phyloP scores from a whole-genome alignment of 2,329 filamentous ascomycete species.

The Zymoseptoria brevis region DNA sequence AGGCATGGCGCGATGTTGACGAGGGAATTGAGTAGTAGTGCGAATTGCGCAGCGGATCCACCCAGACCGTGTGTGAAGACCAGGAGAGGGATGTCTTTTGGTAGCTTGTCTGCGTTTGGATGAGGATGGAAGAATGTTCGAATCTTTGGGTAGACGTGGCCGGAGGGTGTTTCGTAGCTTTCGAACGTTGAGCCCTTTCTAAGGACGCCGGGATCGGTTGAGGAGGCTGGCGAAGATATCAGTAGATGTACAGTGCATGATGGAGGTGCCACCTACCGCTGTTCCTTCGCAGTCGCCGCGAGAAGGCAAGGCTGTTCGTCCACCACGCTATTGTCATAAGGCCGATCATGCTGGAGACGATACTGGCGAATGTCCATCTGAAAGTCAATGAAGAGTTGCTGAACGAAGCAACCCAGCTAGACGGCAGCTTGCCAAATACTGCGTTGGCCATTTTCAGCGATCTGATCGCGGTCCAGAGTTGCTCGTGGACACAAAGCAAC shows the following conservation, averaged over 20 bases:
- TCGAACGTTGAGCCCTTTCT: constrained; percentile 65
- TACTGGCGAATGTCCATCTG: constrained; percentile 1
- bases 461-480: neutral
- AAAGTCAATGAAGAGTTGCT: neutral
- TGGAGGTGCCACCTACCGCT: constrained; percentile 4
- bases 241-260: neutral
- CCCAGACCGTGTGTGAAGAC: constrained; percentile 91
- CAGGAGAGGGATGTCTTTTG: constrained; percentile 66
- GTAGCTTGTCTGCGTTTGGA: constrained; percentile 72
- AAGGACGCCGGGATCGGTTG: constrained; percentile 69
- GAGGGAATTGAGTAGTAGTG: constrained; percentile 70
- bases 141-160: constrained; percentile 63
- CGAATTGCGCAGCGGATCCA: constrained; percentile 85
- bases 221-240: constrained; percentile 6
- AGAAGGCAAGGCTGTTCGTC: constrained; percentile 1
- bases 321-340: neutral
- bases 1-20: constrained; percentile 76
- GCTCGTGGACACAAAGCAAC: neutral
- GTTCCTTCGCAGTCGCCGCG: neutral
- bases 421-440: neutral
- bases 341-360: neutral
- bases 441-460: neutral
- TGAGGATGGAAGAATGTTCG: constrained; percentile 80
- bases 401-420: neutral
- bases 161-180: constrained; percentile 62